Conservation (phyloP, 306 rosid species). For the Quercus berberidifolia region DNA sequence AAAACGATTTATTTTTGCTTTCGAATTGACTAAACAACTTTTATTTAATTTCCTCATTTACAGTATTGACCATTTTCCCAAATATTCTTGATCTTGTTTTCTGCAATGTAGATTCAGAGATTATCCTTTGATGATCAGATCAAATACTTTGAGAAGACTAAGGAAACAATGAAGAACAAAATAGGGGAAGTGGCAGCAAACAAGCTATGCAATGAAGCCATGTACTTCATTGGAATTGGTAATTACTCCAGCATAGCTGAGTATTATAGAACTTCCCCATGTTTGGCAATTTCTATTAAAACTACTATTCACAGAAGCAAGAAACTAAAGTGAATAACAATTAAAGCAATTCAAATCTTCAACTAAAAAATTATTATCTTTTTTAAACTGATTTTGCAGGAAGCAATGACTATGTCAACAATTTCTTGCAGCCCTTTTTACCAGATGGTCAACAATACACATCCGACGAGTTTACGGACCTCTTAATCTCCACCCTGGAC, state of each 20-base stretch:
- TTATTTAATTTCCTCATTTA: neutral
- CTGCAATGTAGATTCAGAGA: slow-evolving; percentile 55
- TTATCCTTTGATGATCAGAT: slow-evolving; percentile 78
- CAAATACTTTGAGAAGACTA: slow-evolving; percentile 46
- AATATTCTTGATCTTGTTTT: neutral
- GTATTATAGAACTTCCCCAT: too few relatives aligned
- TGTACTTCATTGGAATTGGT: slow-evolving; percentile 78
- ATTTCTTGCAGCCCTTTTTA: slow-evolving; percentile 80
- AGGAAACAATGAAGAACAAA: slow-evolving; percentile 39
- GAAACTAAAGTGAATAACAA: too few relatives aligned
- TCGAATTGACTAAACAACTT: neutral
- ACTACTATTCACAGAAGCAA: too few relatives aligned
- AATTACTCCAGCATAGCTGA: neutral
- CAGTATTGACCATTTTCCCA: neutral
- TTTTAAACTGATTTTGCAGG: slow-evolving; percentile 33
- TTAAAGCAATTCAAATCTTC: too few relatives aligned
- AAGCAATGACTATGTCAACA: slow-evolving; percentile 88
- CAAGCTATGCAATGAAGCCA: slow-evolving; percentile 61
- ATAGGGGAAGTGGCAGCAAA: slow-evolving; percentile 48
- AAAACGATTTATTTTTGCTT: neutral
- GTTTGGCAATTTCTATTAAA: too few relatives aligned
- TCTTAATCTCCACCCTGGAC: slow-evolving; percentile 49
- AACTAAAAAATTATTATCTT: neutral
- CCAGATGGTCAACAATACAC: slow-evolving; percentile 82
- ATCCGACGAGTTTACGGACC: slow-evolving; percentile 57